Base-by-base conservation (phyloP, 31 red algal genomes). In the Asparagopsis taxiformis region DNA sequence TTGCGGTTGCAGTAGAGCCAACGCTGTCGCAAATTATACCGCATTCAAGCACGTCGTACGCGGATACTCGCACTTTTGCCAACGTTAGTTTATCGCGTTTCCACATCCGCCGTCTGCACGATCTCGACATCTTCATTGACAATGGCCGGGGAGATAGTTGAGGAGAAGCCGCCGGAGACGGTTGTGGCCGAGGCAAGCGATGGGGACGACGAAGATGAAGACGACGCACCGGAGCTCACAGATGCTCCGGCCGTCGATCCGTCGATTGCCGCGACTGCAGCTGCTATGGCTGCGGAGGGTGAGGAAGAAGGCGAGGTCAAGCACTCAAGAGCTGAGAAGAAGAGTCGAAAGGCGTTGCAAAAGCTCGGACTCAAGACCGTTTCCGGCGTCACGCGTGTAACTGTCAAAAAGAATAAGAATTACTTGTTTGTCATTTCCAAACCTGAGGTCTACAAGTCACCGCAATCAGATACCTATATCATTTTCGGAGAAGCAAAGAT, bases 401-500 rank as follows among this genome's bases (percentile, higher is more conserved):
- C 91, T 22, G 79, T 95, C 48, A 99, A 92, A 60, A 88, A 90
- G 81, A 91, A 94, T 50, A 87, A 89, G 59, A 91, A 94, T 16
- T 74, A 87, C 43, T 49, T 99, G 10, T 99, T 99, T 61, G 91
- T 92, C 68, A 91, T 99, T 41, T 87, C 88, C 3, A 80, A 91
- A 50, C 92, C 96, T 34, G 91, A 94, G 54, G 96, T 99, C 24
- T 99, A 91, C 88, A 92, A 95, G 60, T 91, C 85, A 29, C 82
- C 96, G 19, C 74, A 80, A 44, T 95, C 91, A 10, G 91, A 99
- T 68, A 94, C 91, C 24, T 99, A 99, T 62, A 86, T 99, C 30
- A 82, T 99, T 29, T 95, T 99, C 52, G 96, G 96, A 13, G 96
- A 99, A 74, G 91, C 96, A 54, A 99, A 99, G 85, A 90, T 92